These are phyloP conservation scores for Eimeria maxima DNA, from an alignment of 169 alveolate species.

Conservation along the genomic window DNA sequence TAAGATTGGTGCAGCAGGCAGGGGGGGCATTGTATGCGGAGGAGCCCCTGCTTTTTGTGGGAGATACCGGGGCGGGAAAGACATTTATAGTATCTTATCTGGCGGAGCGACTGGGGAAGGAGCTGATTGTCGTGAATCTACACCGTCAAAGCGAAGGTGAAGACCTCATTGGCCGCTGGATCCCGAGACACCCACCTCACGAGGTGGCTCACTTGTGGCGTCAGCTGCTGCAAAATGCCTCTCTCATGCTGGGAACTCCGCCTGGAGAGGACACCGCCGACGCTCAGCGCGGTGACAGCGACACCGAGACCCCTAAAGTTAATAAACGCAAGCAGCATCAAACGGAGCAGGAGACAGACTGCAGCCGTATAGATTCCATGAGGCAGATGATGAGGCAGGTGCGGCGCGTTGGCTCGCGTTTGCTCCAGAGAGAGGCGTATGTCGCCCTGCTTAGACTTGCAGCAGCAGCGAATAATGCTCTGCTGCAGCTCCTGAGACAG, in stretches of 20 bases:
- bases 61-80: slow-evolving; percentile 99
- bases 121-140: slow-evolving; percentile 96
- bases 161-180: slow-evolving; percentile 94
- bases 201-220: slow-evolving; percentile 30
- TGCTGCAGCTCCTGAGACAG: slow-evolving; percentile 62
- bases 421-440: slow-evolving; percentile 42
- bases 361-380: slow-evolving; percentile 3
- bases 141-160: slow-evolving; percentile 95
- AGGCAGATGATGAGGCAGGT: slow-evolving; percentile 21
- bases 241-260: background rate
- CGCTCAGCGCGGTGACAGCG: background rate
- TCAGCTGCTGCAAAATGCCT: slow-evolving; percentile 20
- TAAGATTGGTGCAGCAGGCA: slow-evolving; percentile 91
- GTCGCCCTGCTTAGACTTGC: slow-evolving; percentile 60
- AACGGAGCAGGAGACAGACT: background rate
- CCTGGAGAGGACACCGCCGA: background rate
- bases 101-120: slow-evolving; percentile 92
- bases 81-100: slow-evolving; percentile 97
- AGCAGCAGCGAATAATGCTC: slow-evolving; percentile 35
- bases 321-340: slow-evolving; percentile 7
- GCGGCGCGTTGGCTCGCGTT: background rate
- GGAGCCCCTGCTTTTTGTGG: slow-evolving; percentile 98
- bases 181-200: slow-evolving; percentile 82
- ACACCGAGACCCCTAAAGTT: slow-evolving; percentile 23
- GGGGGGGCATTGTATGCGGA: slow-evolving; percentile 90